Conservation (phyloP, 73 alveolate genomes). For the Paramecium primaurelia region DNA sequence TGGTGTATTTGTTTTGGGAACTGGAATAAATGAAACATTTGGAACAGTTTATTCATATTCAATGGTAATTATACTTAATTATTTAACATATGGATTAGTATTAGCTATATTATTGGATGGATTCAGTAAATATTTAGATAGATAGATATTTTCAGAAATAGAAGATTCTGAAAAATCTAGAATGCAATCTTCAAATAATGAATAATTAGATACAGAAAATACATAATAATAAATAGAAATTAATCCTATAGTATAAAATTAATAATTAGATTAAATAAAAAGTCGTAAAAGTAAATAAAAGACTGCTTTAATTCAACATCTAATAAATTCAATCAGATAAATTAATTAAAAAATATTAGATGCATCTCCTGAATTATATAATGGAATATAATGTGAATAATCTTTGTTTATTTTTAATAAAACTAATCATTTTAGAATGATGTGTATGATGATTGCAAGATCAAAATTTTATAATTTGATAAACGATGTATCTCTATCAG, state of each 20-base stretch:
- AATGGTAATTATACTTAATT: neutral
- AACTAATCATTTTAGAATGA: neutral
- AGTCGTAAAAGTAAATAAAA: neutral
- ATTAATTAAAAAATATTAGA: neutral
- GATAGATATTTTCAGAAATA: neutral
- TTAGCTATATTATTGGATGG: constrained; percentile 26
- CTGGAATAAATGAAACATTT: neutral
- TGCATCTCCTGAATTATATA: neutral
- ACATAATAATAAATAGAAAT: neutral
- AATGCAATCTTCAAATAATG: neutral
- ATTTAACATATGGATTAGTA: constrained; percentile 27
- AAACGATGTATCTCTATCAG: neutral
- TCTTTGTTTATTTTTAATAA: neutral
- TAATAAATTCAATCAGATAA: neutral
- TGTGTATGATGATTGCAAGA: neutral
- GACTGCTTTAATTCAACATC: neutral
- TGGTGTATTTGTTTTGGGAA: constrained; percentile 8
- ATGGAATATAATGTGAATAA: neutral
- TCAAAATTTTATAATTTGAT: neutral
- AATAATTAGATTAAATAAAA: neutral
- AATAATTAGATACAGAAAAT: neutral
- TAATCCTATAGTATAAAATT: neutral
- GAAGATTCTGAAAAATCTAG: neutral
- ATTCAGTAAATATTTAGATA: neutral
- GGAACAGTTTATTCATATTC: neutral